Evolutionary conservation across 1,139 yeast genomes (phyloP).

Genomic region (Magnusiomyces magnusii): DNA sequence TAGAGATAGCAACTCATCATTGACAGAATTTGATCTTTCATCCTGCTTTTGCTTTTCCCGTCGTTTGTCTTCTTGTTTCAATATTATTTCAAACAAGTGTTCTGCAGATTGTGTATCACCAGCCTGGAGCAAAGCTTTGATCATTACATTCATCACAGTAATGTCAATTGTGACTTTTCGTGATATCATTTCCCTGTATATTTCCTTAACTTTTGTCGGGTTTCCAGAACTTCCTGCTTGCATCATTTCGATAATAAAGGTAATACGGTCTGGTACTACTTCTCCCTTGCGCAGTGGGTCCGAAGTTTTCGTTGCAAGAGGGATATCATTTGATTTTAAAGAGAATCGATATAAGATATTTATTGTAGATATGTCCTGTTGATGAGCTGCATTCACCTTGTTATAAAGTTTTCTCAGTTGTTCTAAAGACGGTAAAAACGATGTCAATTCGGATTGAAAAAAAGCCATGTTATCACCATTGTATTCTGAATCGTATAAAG

Average conservation of each 20-base stretch:
- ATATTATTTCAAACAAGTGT: slow-evolving; percentile 9
- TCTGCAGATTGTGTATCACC: slow-evolving; percentile 17
- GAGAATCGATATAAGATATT: slow-evolving; percentile 20
- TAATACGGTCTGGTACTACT: slow-evolving; percentile 20
- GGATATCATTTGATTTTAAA: slow-evolving; percentile 13
- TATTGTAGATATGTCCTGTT: slow-evolving; percentile 17
- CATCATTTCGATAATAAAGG: slow-evolving; percentile 19
- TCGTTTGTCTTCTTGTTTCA: slow-evolving; percentile 3
- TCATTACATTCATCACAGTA: slow-evolving; percentile 15
- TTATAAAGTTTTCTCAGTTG: slow-evolving; percentile 10
- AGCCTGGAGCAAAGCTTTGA: slow-evolving; percentile 16
- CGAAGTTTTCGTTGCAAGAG: slow-evolving; percentile 13
- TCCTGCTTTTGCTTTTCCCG: not conserved
- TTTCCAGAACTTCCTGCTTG: slow-evolving; percentile 17
- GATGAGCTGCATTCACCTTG: slow-evolving; percentile 6
- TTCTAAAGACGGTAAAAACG: not conserved
- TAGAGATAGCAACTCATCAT: not conserved
- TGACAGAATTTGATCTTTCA: not conserved
- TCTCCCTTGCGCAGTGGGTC: slow-evolving; percentile 15
- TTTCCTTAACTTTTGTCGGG: slow-evolving; percentile 15
- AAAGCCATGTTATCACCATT: not conserved
- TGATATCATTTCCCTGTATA: slow-evolving; percentile 14
- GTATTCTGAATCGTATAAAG: not conserved
- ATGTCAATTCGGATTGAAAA: not conserved
- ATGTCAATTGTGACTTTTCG: slow-evolving; percentile 17